Evolutionary conservation across 208 protist genomes (phyloP), one percentile per base, ranked within the genome.

Genomic region (Crithidia mellificae): DNA sequence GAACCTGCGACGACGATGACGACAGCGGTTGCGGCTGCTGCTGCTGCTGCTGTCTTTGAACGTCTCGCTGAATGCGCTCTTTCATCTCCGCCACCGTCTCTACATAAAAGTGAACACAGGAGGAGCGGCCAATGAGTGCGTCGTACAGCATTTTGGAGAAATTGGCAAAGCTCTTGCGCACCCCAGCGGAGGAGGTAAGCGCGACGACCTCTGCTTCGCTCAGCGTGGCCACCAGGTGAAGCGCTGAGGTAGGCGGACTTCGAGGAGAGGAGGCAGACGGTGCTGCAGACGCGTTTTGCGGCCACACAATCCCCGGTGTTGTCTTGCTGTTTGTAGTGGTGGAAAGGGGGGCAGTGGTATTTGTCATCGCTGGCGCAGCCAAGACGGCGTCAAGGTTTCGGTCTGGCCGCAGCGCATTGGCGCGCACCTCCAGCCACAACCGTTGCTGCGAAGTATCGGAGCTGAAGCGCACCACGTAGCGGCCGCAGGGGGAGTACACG

Each of bases 131-230:
- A 62, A 89, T 89, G 47, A 95, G 71, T 3, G 87, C 87, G 53
- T 81, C 80, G 78, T 92, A 91, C 19, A 83, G 74, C 90, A 95
- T 95, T 38, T 87, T 75, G 0, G 77, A 41, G 53, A 95, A 95
- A 25, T 54, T 78, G 22, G 50, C 27, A 46, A 95, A 93, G 39
- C 66, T 75, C 61, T 93, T 93, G 11, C 81, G 83, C 62, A 93
- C 83, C 1, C 87, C 90, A 19, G 90, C 87, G 2, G 81, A 72
- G 6, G 72, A 77, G 24, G 90, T 91, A 27, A 95, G 83, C 29
- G 78, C 78, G 0, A 55, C 61, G n/a, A 95, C 77, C 5, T 89
- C 71, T 25, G 15, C 38, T 55, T 81, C 82, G 15, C 41, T 44
- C 8, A 89, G 79, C n/a, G 66, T 56, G 1, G 81, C 77, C n/a